Base-by-base conservation (phyloP, 2,329 filamentous ascomycete genomes). In the Monascus ruber region DNA sequence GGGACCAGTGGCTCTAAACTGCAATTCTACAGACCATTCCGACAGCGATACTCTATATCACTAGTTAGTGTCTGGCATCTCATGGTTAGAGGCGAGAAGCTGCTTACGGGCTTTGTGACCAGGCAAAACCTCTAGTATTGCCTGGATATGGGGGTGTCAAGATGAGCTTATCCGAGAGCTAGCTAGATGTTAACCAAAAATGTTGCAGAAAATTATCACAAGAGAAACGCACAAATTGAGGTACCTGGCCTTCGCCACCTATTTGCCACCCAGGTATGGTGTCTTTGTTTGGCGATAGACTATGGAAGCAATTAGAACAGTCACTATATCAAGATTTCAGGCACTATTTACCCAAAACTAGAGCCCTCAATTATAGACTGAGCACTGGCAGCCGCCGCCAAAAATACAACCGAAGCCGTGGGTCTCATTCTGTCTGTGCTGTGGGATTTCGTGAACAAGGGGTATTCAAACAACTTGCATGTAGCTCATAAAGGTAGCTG, bases 81-180 rank as follows among this genome's bases (percentile, higher is more conserved):
- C 9, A 28, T n/a, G 11, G 24, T 9, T 7, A 24, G 11, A 10
- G 24, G 31, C 35, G 43, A 24, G 29, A 25, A 7, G 43, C 26
- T 26, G 56, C 60, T 51, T 62, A 68, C 63, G 63, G 62, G 27
- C 66, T 69, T 46, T 87, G 77, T 27, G 81, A 72, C 89, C 91
- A 98, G 50, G 91, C 60, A 36, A 84, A 81, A 44, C 85, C 85
- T 58, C 87, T 79, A 55, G 84, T 80, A 64, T 87, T 87, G 40
- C 91, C 91, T 5, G 87, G 86, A 36, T 79, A 80, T 9, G 87
- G 81, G 7, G 91, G 89, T 1, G 91, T 98, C 41, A 98, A 76
- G 58, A 98, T 83, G 43, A 96, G 59, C 60, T 88, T 86, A 71
- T 96, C 89, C 49, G 87, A 94, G 43, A 95, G 76, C 65, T 68